phyloP scores from a whole-genome alignment of 2,329 filamentous ascomycete genomes.

The Ceratocystis smalleyi region DNA sequence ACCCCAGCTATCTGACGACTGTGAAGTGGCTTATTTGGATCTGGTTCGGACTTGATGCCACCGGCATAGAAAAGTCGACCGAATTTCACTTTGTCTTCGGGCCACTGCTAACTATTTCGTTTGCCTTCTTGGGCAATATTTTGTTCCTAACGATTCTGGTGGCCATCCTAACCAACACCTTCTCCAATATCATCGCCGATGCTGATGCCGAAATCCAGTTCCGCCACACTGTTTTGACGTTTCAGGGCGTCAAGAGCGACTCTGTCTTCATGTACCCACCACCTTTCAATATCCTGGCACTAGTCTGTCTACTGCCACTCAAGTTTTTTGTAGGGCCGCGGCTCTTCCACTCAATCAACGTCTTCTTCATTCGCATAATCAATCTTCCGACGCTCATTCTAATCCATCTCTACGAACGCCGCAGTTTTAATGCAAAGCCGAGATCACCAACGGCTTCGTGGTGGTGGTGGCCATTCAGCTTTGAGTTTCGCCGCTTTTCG shows the following conservation, averaged over 20 bases:
- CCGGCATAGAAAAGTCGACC: conserved; percentile 34
- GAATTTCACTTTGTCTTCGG: conserved; percentile 53
- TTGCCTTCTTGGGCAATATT: conserved; percentile 60
- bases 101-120: conserved; percentile 53
- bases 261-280: conserved; percentile 55
- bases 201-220: conserved; percentile 57
- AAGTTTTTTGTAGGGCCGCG: conserved; percentile 46
- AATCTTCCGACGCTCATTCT: conserved; percentile 49
- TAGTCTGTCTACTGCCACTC: conserved; percentile 47
- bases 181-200: conserved; percentile 53
- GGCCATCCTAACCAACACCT: conserved; percentile 58
- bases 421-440: conserved; percentile 26
- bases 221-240: conserved; percentile 53
- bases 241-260: conserved; percentile 59
- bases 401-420: conserved; percentile 46
- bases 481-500: conserved; percentile 34
- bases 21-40: conserved; percentile 68
- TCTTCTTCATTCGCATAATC: conserved; percentile 44
- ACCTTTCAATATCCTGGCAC: conserved; percentile 53
- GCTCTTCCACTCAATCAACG: conserved; percentile 58
- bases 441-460: neutral
- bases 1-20: conserved; percentile 37
- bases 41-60: conserved; percentile 60
- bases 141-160: conserved; percentile 61
- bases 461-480: conserved; percentile 21